Conservation (phyloP, 2,329 filamentous ascomycete species). For the Alternaria incomplexa region DNA sequence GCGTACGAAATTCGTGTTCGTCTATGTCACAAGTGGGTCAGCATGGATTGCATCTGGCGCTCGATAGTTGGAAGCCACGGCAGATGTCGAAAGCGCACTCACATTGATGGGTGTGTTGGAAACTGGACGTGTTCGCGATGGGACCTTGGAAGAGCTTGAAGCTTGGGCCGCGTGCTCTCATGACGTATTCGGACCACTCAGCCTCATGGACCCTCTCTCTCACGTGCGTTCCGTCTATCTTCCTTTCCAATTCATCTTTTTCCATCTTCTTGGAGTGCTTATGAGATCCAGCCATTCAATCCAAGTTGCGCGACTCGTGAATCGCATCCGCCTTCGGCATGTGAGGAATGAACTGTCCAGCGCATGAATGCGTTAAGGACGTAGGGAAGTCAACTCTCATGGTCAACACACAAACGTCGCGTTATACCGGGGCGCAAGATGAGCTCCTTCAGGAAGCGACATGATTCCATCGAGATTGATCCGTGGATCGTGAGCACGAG, state of each 20-base stretch:
- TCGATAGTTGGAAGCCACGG: neutral
- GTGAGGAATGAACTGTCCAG: neutral
- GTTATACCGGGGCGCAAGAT: neutral
- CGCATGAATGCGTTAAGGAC: neutral
- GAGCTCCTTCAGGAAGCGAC: neutral
- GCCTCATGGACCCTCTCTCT: neutral
- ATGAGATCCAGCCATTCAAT: neutral
- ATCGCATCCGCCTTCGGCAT: neutral
- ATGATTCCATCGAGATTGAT: neutral
- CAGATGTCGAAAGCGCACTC: neutral
- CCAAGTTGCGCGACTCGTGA: neutral
- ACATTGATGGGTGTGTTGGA: neutral
- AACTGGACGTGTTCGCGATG: neutral
- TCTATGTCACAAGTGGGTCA: neutral
- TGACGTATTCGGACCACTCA: conserved; percentile 6
- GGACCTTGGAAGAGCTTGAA: neutral
- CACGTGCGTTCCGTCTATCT: neutral
- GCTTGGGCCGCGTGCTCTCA: neutral
- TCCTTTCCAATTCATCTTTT: neutral
- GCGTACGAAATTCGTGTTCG: neutral
- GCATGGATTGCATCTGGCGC: neutral
- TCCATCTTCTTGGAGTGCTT: neutral
- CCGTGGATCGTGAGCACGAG: neutral
- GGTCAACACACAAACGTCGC: neutral
- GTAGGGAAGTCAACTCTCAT: neutral